phyloP scores from a whole-genome alignment of 192 early-diverging fungal species.

The Umbelopsis sp. region DNA sequence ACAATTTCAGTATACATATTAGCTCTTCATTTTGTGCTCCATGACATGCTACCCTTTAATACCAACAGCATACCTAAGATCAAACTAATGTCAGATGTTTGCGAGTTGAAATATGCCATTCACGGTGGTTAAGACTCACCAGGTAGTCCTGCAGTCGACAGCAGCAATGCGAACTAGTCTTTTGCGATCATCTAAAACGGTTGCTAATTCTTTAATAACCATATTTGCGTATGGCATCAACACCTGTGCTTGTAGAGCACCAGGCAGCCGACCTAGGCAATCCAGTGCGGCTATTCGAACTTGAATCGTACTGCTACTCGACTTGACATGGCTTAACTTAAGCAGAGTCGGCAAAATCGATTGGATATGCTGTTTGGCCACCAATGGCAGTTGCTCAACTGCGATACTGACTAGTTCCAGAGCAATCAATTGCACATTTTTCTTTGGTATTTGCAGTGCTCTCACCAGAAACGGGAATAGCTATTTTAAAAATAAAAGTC shows the following conservation, averaged over 20 bases:
- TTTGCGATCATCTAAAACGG: slow-evolving; percentile 87
- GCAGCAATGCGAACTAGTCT: slow-evolving; percentile 84
- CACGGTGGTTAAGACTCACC: slow-evolving; percentile 47
- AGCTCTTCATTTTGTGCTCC: neutral
- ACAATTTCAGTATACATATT: no score
- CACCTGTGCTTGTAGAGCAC: slow-evolving; percentile 54
- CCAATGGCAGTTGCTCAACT: neutral
- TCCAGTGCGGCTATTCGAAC: slow-evolving; percentile 67
- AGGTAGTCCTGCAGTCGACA: slow-evolving; percentile 82
- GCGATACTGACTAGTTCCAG: neutral
- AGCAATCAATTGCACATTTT: neutral
- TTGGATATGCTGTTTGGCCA: slow-evolving; percentile 9
- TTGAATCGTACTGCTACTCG: slow-evolving; percentile 34
- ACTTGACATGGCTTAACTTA: neutral
- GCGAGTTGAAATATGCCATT: no score
- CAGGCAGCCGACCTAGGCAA: slow-evolving; percentile 64
- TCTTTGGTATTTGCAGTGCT: slow-evolving; percentile 21
- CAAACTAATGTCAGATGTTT: no score
- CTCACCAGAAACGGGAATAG: slow-evolving; percentile 32
- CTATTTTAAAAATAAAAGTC: slow-evolving; percentile 39
- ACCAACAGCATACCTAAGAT: neutral
- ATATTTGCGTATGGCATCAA: slow-evolving; percentile 62
- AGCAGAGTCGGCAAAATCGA: slow-evolving; percentile 24
- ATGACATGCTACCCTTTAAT: neutral
- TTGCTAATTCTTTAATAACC: slow-evolving; percentile 65